Conservation (phyloP, 2,329 filamentous ascomycete genomes). For the Chaetomiaceae sp. region DNA sequence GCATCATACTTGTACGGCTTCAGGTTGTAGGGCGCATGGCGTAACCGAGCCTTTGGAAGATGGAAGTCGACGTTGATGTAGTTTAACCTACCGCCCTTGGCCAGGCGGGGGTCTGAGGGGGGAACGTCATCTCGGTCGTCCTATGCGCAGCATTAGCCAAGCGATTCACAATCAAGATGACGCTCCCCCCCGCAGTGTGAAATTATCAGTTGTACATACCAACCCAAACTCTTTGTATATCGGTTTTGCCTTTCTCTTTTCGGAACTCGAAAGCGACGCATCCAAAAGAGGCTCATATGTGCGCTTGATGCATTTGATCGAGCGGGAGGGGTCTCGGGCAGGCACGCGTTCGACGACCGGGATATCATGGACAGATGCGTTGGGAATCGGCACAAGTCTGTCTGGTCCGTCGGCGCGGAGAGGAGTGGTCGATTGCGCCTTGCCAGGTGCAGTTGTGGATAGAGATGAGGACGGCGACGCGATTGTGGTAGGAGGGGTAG, state of each 20-base stretch:
- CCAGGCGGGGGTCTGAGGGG: conserved; percentile 77
- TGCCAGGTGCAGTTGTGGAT: conserved; percentile 40
- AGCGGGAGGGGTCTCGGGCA: conserved; percentile 53
- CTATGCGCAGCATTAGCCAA: conserved; percentile 54
- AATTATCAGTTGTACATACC: conserved; percentile 55
- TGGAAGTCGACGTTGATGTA: conserved; percentile 68
- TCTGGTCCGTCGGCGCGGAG: conserved; percentile 40
- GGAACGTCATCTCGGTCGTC: conserved; percentile 74
- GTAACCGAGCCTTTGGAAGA: conserved; percentile 66
- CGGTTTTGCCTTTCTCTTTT: conserved; percentile 55
- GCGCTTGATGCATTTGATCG: conserved; percentile 54
- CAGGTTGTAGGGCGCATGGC: conserved; percentile 71
- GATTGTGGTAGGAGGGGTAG: conserved; percentile 49
- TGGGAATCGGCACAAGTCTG: conserved; percentile 25
- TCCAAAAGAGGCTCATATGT: conserved; percentile 58
- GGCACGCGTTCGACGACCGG: conserved; percentile 41
- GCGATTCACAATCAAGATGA: conserved; percentile 52
- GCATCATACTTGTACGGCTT: conserved; percentile 78
- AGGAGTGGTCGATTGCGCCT: conserved; percentile 52
- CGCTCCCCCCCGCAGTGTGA: conserved; percentile 48
- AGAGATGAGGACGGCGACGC: conserved; percentile 51
- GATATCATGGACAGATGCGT: conserved; percentile 33
- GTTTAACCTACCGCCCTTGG: conserved; percentile 59
- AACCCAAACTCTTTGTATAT: conserved; percentile 60
- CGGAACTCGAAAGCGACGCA: conserved; percentile 44